Base-by-base conservation (phyloP, 2,329 filamentous ascomycete species). In the Pseudogymnoascus sp. region DNA sequence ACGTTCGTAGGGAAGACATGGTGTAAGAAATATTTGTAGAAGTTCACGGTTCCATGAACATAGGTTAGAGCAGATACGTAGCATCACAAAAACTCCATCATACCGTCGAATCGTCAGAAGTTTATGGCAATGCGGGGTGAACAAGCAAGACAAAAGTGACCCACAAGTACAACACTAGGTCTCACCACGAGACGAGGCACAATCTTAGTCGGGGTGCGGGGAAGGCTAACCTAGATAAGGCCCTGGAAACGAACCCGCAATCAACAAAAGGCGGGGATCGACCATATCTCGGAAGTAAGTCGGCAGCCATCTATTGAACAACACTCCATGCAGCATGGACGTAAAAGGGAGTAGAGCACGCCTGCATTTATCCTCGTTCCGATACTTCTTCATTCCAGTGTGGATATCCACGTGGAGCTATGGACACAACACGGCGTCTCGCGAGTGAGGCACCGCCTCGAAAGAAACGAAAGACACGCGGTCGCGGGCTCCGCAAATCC, bases 401-500 rank as follows among this genome's bases (percentile, higher is more conserved):
- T 21, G 12, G 42, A 46, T 46, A 11, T 14, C 18, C 42, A 21
- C 42, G 21, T 46, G 42, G 42, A 46, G 18, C 42, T 46, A 46
- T 46, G 42, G 42, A 46, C 18, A 12, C 18, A 14, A 23, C 42
- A 46, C 42, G 11, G 42, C 18, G 42, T 46, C 42, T 46, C 21
- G 11, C 18, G 18, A 46, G 23, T 23, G 42, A 46, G 5, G 2
- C 28, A 31, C 11, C 42, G 23, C 42, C 42, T 46, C 42, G 42
- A 46, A 46, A 46, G 42, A 65, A 69, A 65, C 64, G 75, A 56
- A 75, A 75, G 62, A 75, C 75, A 61, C 73, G 77, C 60, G 75
- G 76, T 37, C 72, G 72, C 62, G 77, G 77, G 16, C 67, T 79
- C 63, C 72, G 77, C 38, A 76, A 76, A 46, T 77, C 75, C n/a